Conservation (phyloP, 805 yeast genomes). For the Candida ascalaphidarum region DNA sequence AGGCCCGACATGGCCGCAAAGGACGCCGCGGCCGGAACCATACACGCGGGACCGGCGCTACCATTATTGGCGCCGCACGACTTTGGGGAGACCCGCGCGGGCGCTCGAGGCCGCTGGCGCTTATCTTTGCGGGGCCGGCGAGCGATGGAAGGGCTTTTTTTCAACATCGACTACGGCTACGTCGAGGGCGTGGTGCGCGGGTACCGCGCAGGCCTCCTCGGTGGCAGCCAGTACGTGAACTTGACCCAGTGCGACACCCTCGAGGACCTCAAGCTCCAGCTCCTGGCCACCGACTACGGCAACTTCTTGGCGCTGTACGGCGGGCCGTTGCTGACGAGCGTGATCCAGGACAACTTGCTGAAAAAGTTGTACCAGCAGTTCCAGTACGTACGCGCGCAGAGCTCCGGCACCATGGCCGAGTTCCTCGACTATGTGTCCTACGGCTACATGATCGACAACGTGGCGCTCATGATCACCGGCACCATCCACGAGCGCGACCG, state of each 20-base stretch:
- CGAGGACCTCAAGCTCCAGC: slow-evolving; percentile 89
- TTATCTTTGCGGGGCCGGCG: not conserved
- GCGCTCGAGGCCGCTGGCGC: not conserved
- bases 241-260: slow-evolving; percentile 92
- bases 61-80: too few species aligned
- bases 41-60: too few species aligned
- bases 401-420: slow-evolving; percentile 69
- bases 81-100: too few species aligned
- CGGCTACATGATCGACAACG: slow-evolving; percentile 98
- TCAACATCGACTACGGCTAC: slow-evolving; percentile 84
- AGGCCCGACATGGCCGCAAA: slow-evolving; percentile 18
- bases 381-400: slow-evolving; percentile 75
- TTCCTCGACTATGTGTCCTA: slow-evolving; percentile 90
- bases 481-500: slow-evolving; percentile 93
- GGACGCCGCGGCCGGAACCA: not conserved
- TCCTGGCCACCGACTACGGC: slow-evolving; percentile 94
- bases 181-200: slow-evolving; percentile 95
- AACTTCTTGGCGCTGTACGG: slow-evolving; percentile 78
- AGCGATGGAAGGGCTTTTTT: slow-evolving; percentile 85
- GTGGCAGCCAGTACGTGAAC: slow-evolving; percentile 76
- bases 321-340: slow-evolving; percentile 74
- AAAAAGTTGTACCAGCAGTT: slow-evolving; percentile 75
- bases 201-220: slow-evolving; percentile 74
- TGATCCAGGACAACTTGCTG: slow-evolving; percentile 75
- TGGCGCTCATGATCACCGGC: slow-evolving; percentile 92